Percentiles rank a stretch among this genome's conserved stretches.
Evolutionary conservation across 345 rosid species (phyloP).

Genomic region (Bruguiera sexangula): DNA sequence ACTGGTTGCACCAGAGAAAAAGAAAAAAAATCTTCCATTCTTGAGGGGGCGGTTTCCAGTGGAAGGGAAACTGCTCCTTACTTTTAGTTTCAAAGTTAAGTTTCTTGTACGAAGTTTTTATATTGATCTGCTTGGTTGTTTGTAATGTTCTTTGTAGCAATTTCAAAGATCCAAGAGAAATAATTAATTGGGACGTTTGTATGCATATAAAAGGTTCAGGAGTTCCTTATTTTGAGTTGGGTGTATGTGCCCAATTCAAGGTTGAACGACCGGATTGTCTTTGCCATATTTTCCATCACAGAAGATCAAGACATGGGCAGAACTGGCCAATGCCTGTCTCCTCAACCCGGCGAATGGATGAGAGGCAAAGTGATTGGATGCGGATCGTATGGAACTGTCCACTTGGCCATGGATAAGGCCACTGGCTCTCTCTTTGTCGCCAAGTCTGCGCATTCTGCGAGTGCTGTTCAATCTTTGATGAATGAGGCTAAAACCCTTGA

Average conservation of each 20-base stretch:
- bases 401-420: constrained; percentile 31
- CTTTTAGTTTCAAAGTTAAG: neutral
- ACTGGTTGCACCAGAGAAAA: neutral
- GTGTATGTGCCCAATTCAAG: constrained; percentile 11
- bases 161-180: neutral
- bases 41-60: constrained; percentile 34
- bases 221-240: constrained; percentile 8
- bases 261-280: neutral
- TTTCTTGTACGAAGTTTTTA: neutral
- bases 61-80: constrained; percentile 34
- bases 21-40: neutral
- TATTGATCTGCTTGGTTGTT: neutral
- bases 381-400: constrained; percentile 36
- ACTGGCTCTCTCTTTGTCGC: constrained; percentile 30
- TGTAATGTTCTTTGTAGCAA: too few relatives aligned
- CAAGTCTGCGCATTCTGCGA: constrained; percentile 23
- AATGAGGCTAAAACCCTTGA: constrained; percentile 30
- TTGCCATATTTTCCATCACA: neutral
- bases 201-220: constrained; percentile 5
- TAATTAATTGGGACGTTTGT: neutral
- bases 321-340: neutral
- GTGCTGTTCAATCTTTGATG: constrained; percentile 15
- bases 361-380: constrained; percentile 33
- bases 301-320: constrained; percentile 17
- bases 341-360: constrained; percentile 22